Base-by-base conservation (phyloP, 1,284 basidiomycete species). In the Leccinum fallax region DNA sequence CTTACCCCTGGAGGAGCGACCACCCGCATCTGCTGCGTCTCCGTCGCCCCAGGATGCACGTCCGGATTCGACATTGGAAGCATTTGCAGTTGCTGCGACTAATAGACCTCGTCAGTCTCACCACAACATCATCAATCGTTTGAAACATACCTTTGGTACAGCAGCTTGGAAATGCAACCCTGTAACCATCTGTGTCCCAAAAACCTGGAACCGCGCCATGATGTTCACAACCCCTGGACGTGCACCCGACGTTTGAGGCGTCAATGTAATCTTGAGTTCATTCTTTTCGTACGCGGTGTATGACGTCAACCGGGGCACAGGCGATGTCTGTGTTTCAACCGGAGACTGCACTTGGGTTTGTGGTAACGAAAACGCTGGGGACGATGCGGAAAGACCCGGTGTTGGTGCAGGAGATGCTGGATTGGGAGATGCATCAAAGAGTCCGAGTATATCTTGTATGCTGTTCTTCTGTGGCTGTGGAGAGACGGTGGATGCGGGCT, bases 31-130 rank as follows among this genome's bases (percentile, higher is more conserved):
- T 97, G 94, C 76, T 99, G 97, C 16, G 95, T 97, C 77, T 98
- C 97, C 19, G 86, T 85, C 9, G 86, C 78, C 1, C 94, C 95
- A 0, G 94, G 90, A 15, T 77, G 79, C 26, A 99, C 82, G 58
- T 87, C 88, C 10, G 90, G 79, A 75, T 90, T 95, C 8, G 94
- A 95, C 89, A 99, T 98, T 5, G 97, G 94, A 62, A 95, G 85
- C 97, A 99, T 99, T 75, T 98, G 96, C 61, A 99, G 77, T 74
- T 98, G 96, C 80, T 98, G 97, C 0, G 95, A 95, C 95, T 97
- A 60, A 52, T n/a, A 59, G n/a, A 26, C 6, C 19, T 26, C 11
- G 7, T 61, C 40, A 56, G 38, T 32, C 30, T 48, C 13, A 24
- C 19, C 19, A 21, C 19, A 10, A 19, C 43, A 13, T 21, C 32